Conservation (phyloP, 2,329 filamentous ascomycete species). For the Boeremia exigua region DNA sequence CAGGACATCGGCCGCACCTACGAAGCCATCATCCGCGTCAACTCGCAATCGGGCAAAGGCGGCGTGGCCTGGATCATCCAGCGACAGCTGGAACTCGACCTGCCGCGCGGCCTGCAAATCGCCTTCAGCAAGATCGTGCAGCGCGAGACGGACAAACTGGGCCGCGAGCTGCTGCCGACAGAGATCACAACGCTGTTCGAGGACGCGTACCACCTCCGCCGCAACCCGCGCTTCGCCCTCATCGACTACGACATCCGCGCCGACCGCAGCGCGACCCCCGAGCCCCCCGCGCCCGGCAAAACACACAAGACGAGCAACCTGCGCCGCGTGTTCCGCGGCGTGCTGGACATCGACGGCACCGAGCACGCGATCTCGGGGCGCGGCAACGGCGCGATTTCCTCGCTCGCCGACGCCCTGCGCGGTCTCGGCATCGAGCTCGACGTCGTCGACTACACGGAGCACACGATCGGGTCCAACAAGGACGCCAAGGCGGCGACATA, state of each 20-base stretch:
- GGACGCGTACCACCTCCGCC: slow-evolving; percentile 81
- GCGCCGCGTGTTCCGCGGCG: slow-evolving; percentile 81
- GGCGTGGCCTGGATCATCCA: slow-evolving; percentile 94
- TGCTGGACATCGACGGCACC: slow-evolving; percentile 79
- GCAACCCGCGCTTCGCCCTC: slow-evolving; percentile 83
- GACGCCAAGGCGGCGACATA: slow-evolving; percentile 94
- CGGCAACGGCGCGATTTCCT: slow-evolving; percentile 90
- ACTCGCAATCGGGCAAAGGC: slow-evolving; percentile 94
- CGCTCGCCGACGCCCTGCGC: slow-evolving; percentile 80
- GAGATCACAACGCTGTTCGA: slow-evolving; percentile 93
- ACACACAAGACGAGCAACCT: slow-evolving; percentile 79
- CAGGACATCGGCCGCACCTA: slow-evolving; percentile 95
- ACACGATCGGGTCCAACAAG: slow-evolving; percentile 81
- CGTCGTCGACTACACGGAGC: slow-evolving; percentile 94
- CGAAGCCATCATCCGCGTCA: slow-evolving; percentile 97
- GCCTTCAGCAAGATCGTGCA: slow-evolving; percentile 91
- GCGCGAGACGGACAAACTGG: slow-evolving; percentile 76
- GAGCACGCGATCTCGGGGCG: slow-evolving; percentile 80
- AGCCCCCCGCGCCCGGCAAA: slow-evolving; percentile 70
- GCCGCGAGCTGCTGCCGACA: slow-evolving; percentile 79
- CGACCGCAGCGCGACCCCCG: slow-evolving; percentile 79
- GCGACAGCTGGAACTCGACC: slow-evolving; percentile 85
- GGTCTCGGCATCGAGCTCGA: slow-evolving; percentile 84
- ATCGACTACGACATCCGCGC: slow-evolving; percentile 91
- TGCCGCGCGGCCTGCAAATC: slow-evolving; percentile 89